Evolutionary conservation across 2,329 filamentous ascomycete species (phyloP), one percentile per base, ranked within the genome.

Genomic region (Fusarium praegraminearum): DNA sequence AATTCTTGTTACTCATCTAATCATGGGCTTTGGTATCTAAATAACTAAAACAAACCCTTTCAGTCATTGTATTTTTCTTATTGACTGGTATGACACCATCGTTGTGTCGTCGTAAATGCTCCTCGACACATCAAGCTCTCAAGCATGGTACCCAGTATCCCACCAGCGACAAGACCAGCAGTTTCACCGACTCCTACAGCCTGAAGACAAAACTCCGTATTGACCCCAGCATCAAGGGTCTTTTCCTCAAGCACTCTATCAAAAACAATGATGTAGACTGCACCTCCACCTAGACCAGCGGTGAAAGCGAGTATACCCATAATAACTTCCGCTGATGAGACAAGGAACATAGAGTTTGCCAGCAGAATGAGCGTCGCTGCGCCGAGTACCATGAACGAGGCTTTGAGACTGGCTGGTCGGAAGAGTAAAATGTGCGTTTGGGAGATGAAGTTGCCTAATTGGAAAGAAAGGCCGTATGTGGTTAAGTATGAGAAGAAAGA

Each of bases 121-220:
- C 62, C 49, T 43, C 54, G 38, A 35, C 77, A 78, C 22, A 78
- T 41, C 12, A 63, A 40, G 8, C 41, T 55, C 46, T 78, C 77
- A 2, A 78, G 32, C 13, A 74, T 49, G 1, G 70, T 65, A 4
- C 73, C 74, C 20, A 77, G 8, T 6, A 78, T 35, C 3, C 73
- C 71, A 4, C 78, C 78, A 20, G 70, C 41, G 1, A 78, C 41
- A 6, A 69, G 30, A 4, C 78, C 78, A 7, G 59, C 71, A 7
- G 75, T 73, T 38, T 79, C 77, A 4, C 77, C 78, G 6, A 57
- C 67, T 1, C 77, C 75, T 1, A 76, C 72, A 2, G 67, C 43
- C 18, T 78, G 76, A 0, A 80, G 65, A 18, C 70, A 62, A n/a
- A 79, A 76, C 35, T 78, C 77, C 6, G 68, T 56, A 36, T 75